Conservation (phyloP, 345 rosid species). For the Jatropha curcas region DNA sequence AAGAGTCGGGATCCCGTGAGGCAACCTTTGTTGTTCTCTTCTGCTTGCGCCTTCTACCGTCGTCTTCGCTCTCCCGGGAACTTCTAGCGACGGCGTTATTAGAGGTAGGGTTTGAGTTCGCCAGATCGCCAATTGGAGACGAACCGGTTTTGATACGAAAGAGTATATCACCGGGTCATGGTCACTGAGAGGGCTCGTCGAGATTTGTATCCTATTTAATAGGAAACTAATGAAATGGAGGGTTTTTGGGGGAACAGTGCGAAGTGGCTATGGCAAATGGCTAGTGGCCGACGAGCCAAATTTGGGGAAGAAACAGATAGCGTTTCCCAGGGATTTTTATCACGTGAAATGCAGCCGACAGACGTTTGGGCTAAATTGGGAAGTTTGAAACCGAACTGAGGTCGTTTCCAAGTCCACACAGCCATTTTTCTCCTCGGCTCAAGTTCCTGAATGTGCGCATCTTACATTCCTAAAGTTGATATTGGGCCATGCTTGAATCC, state of each 20-base stretch:
- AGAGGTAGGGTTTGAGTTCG: conserved; percentile 27
- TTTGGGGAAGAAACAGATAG: background rate
- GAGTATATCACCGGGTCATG: conserved; percentile 57
- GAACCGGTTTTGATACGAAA: conserved; percentile 43
- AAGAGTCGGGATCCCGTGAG: conserved; percentile 7
- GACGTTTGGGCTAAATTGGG: background rate
- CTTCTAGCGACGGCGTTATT: conserved; percentile 44
- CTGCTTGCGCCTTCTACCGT: conserved; percentile 98
- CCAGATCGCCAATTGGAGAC: conserved; percentile 54
- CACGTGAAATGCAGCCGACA: background rate
- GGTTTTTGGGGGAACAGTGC: background rate
- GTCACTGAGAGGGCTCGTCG: background rate
- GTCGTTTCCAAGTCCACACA: no score
- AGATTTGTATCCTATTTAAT: no score
- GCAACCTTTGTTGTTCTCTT: conserved; percentile 68
- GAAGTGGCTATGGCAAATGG: background rate
- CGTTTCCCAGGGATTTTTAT: background rate
- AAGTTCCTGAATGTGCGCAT: no score
- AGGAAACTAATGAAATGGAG: background rate
- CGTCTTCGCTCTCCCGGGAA: conserved; percentile 87
- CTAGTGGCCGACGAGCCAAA: background rate
- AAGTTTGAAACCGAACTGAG: no score
- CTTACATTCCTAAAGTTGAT: no score
- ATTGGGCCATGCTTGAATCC: no score
- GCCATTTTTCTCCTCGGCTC: no score